These are phyloP conservation scores for Nidula microcarpa DNA, from an alignment of 768 basidiomycete genomes.

Conservation along the genomic window DNA sequence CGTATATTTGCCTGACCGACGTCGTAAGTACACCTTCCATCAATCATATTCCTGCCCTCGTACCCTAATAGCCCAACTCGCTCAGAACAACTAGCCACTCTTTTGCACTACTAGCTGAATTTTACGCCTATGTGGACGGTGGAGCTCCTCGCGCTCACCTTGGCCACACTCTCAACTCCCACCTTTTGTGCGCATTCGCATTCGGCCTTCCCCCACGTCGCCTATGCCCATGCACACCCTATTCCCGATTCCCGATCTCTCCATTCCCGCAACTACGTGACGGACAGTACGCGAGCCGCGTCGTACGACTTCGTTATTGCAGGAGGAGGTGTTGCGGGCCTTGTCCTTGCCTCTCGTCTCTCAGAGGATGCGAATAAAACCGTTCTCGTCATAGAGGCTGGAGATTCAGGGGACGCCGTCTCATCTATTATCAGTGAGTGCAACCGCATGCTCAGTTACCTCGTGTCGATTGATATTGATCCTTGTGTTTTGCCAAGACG, in stretches of 20 bases:
- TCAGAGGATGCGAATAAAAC: conserved; percentile 29
- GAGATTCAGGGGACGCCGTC: conserved; percentile 38
- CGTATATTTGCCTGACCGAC: no score
- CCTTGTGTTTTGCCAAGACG: conserved; percentile 25
- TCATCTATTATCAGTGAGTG: conserved; percentile 26
- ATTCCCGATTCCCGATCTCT: not conserved
- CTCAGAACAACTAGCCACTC: not conserved
- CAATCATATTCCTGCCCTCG: no score
- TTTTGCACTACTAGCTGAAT: not conserved
- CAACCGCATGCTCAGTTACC: no score
- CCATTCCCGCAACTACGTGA: not conserved
- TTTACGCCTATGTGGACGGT: not conserved
- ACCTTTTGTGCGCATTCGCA: not conserved
- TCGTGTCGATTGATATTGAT: not conserved
- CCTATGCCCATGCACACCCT: not conserved
- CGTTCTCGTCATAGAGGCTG: conserved; percentile 39
- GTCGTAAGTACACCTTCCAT: no score
- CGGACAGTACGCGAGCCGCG: conserved; percentile 18
- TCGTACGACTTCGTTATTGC: conserved; percentile 32
- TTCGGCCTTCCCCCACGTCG: not conserved
- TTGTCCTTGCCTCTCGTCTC: conserved; percentile 30
- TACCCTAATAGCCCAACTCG: no score
- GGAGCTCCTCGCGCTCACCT: not conserved
- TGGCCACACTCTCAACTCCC: not conserved
- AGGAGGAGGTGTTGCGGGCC: conserved; percentile 33